Evolutionary conservation across 1,139 yeast genomes (phyloP), one percentile per base, ranked within the genome.

Genomic region (Yamadazyma diospyri): DNA sequence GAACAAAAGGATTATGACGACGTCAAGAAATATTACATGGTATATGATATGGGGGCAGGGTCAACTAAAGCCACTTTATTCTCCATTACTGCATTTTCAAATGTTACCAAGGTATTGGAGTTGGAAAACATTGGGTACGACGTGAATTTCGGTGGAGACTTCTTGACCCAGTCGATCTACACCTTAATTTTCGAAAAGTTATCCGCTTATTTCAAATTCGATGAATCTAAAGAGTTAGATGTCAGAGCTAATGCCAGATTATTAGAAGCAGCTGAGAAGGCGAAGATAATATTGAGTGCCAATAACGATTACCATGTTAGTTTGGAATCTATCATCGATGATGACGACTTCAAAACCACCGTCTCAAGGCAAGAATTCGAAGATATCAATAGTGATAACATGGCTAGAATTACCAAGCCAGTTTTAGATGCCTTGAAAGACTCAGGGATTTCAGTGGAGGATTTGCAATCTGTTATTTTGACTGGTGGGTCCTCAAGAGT

Each of bases 41-140:
- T 94, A 20, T 87, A 81, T 55, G 98, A 92, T 55, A 76, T 84
- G 73, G 99, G 99, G 32, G 94, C 96, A 3, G 95, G 95, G 1
- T 80, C 94, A 1, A 84, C 95, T 1, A 77, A 81, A 36, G 95
- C 96, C 3, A 83, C 97, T 0, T 61, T 92, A 20, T 78, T 89
- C 35, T 78, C 92, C 1, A 65, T 80, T 41, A 60, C 64, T 23
- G 74, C 75, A 20, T 69, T 69, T 40, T 55, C 65, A 16, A 61
- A 62, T 36, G 58, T 61, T 24, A 51, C 67, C 10, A 51, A 66
- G 13, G 53, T 56, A 6, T 63, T 87, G 32, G 83, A 78, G 37
- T 71, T 87, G 22, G 83, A 81, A 51, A 88, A 86, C 22, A 73
- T 80, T 39, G 89, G 92, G 1, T 77, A 59, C 49, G 87, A 82